Evolutionary conservation across 192 early-diverging fungal species (phyloP), one percentile per base, ranked within the genome.

Genomic region (Backusella westeae): DNA sequence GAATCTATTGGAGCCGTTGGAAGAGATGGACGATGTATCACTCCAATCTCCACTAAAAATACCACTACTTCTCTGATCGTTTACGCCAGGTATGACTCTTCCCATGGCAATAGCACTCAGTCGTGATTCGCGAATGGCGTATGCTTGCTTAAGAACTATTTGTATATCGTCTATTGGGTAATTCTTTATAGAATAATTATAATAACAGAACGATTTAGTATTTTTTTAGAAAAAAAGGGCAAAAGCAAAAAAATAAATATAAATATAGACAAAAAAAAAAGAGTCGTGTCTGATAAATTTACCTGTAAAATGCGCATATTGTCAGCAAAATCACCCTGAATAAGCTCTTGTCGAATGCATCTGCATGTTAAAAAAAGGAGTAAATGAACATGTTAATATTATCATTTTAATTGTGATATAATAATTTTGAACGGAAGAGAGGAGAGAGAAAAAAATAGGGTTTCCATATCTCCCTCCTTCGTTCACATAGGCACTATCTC

Each of bases 281-380:
- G 4, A 17, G 19, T 19, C 70, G 42, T 35, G 39, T 17, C 26
- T 23, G 68, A n/a, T 23, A 34, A 26, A 44, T 34, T 52, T 82
- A 90, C 89, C 85, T 91, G 90, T 38, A 92, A 75, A 15, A 92
- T 32, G 65, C 83, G 81, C 42, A 92, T 71, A 74, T 88, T 91
- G 67, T 89, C 89, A 9, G 87, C 87, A 81, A 94, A 91, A 41
- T 85, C 80, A 3, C 87, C 87, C 15, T 63, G 39, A 73, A 92
- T 68, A 26, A 94, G 83, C 12, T 87, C 85, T 19, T 73, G 52
- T 9, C 88, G 84, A 35, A 90, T 77, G 67, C 87, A 86, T 17
- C 86, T 89, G n/a, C 26, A 34, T 34, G 56, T 59, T 21, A 23
- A 23, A 59, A 59, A 59, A 59, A 59, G 52, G 52, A 56, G 52